Evolutionary conservation across 2,329 filamentous ascomycete genomes (phyloP).

Genomic region (Alternaria tenuissima): DNA sequence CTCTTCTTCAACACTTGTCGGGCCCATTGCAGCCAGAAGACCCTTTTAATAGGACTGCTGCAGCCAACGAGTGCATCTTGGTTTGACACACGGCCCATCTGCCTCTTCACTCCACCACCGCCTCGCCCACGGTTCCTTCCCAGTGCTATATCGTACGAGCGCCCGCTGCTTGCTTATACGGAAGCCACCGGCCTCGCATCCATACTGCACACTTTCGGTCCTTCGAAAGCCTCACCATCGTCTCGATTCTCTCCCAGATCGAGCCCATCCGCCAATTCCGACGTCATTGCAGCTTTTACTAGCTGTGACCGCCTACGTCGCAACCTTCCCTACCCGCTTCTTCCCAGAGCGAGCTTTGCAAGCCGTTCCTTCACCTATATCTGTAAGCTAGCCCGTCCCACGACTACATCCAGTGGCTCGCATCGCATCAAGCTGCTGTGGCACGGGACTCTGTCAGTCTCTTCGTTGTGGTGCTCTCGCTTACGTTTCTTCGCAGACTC

Average conservation of each 20-base stretch:
- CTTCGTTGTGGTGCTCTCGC: slow-evolving; percentile 15
- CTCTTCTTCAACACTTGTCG: slow-evolving; percentile 38
- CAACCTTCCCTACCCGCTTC: slow-evolving; percentile 8
- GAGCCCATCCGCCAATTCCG: slow-evolving; percentile 29
- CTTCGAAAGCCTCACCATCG: slow-evolving; percentile 24
- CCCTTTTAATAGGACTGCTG: slow-evolving; percentile 41
- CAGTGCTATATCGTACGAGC: slow-evolving; percentile 22
- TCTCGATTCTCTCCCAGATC: slow-evolving; percentile 20
- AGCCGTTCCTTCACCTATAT: slow-evolving; percentile 28
- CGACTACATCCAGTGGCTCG: not conserved
- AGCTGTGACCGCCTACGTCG: slow-evolving; percentile 33
- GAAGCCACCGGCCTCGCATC: slow-evolving; percentile 41
- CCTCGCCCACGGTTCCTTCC: slow-evolving; percentile 31
- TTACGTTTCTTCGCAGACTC: slow-evolving; percentile 14
- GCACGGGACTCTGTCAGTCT: slow-evolving; percentile 1
- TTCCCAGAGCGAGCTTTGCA: slow-evolving; percentile 24
- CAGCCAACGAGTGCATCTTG: slow-evolving; percentile 21
- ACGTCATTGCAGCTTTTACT: slow-evolving; percentile 48
- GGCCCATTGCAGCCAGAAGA: slow-evolving; percentile 46
- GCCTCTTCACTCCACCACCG: slow-evolving; percentile 26
- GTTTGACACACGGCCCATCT: slow-evolving; percentile 23
- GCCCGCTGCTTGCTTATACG: slow-evolving; percentile 24
- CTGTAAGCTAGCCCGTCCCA: slow-evolving; percentile 20
- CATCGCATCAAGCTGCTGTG: not conserved
- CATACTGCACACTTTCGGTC: slow-evolving; percentile 24